These are phyloP conservation scores for Capronia epimyces DNA, from an alignment of 2,329 filamentous ascomycete genomes.

Conservation along the genomic window DNA sequence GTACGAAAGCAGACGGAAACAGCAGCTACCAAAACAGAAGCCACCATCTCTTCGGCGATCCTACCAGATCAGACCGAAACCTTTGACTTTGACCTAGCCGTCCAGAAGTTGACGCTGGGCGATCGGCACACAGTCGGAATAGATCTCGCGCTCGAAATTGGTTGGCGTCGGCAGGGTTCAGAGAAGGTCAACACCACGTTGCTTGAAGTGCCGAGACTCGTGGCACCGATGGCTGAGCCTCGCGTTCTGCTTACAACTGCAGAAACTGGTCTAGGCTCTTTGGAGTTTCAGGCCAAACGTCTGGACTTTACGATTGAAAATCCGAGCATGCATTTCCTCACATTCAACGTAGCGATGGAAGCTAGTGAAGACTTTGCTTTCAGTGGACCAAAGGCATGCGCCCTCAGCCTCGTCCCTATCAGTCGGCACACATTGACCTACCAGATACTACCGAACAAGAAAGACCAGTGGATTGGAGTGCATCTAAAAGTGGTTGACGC, in stretches of 20 bases:
- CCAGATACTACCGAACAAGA: constrained; percentile 61
- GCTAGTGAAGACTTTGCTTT: constrained; percentile 90
- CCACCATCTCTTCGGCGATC: constrained; percentile 38
- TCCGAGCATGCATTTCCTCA: constrained; percentile 87
- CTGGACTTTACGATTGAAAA: constrained; percentile 74
- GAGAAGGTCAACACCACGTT: constrained; percentile 56
- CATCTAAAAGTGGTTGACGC: constrained; percentile 74
- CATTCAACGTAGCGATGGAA: constrained; percentile 88
- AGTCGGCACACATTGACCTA: constrained; percentile 71
- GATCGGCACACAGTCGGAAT: constrained; percentile 71
- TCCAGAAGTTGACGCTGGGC: constrained; percentile 73
- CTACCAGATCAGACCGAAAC: constrained; percentile 64
- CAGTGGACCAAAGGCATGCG: constrained; percentile 75
- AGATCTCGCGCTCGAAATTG: constrained; percentile 68
- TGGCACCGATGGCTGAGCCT: constrained; percentile 76
- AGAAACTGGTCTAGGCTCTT: neutral
- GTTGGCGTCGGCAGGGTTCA: constrained; percentile 60
- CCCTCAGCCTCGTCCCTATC: constrained; percentile 74
- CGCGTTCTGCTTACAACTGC: constrained; percentile 57
- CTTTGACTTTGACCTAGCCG: constrained; percentile 65
- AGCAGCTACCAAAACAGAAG: neutral
- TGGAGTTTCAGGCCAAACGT: constrained; percentile 1
- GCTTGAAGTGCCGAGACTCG: constrained; percentile 72
- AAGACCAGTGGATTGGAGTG: constrained; percentile 60
- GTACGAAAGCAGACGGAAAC: constrained; percentile 7